Conservation (phyloP, 1,139 yeast genomes). For the Pichia sp. region DNA sequence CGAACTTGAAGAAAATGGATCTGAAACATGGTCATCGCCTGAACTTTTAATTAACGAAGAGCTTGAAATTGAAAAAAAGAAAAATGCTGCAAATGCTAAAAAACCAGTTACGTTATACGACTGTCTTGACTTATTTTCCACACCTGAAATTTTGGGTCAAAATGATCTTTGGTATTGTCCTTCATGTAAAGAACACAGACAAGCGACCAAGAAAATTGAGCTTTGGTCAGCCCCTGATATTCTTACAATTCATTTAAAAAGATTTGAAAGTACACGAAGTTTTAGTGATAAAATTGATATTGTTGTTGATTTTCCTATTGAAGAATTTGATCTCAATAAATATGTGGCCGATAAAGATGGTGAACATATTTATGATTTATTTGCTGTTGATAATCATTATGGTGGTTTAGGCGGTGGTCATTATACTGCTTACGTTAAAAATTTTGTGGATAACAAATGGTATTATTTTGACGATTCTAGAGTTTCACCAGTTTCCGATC, state of each 20-base stretch:
- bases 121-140: conserved; percentile 70
- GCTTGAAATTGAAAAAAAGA: conserved; percentile 37
- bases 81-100: conserved; percentile 33
- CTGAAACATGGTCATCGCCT: conserved; percentile 50
- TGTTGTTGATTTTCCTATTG: conserved; percentile 81
- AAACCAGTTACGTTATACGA: conserved; percentile 62
- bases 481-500: conserved; percentile 51
- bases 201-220: conserved; percentile 87
- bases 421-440: conserved; percentile 84
- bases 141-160: conserved; percentile 80
- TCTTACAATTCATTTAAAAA: conserved; percentile 78
- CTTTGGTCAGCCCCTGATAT: conserved; percentile 91
- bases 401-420: conserved; percentile 99
- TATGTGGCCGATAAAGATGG: conserved; percentile 40
- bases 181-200: conserved; percentile 76
- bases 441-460: conserved; percentile 75
- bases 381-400: conserved; percentile 91
- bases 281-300: conserved; percentile 87
- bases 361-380: conserved; percentile 61
- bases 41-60: conserved; percentile 47
- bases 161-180: conserved; percentile 96
- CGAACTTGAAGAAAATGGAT: conserved; percentile 34
- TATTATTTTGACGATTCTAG: conserved; percentile 85
- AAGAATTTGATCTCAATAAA: conserved; percentile 65
- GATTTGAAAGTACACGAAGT: conserved; percentile 81